Percentiles rank a stretch among this genome's conserved stretches.
These are phyloP conservation scores for Otatea glauca DNA, from an alignment of 176 grass and related monocot genomes.

Conservation along the genomic window DNA sequence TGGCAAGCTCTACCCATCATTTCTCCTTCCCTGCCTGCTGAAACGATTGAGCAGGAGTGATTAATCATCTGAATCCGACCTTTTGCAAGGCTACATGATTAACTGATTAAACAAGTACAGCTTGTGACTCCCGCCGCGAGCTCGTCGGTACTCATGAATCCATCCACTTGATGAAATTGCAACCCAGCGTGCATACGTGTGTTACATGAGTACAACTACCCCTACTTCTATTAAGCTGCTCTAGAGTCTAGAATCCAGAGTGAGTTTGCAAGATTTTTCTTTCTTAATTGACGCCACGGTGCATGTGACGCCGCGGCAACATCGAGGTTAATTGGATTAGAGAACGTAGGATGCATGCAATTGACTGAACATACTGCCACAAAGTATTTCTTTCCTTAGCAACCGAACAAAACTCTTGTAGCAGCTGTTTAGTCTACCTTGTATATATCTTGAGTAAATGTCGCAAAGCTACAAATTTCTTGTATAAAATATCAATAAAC, in stretches of 20 bases:
- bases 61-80: conserved; percentile 6
- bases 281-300: not conserved
- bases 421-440: not conserved
- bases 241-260: not conserved
- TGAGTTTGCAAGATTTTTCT: not conserved
- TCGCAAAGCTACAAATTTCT: too few species aligned
- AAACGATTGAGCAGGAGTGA: conserved; percentile 25
- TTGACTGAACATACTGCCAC: not conserved
- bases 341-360: conserved; percentile 18
- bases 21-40: conserved; percentile 10
- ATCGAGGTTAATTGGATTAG: conserved; percentile 26
- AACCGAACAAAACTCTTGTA: not conserved
- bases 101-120: conserved; percentile 28
- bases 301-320: conserved; percentile 40
- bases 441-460: too few species aligned
- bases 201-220: not conserved
- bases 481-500: too few species aligned
- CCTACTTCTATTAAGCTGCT: not conserved
- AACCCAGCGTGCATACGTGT: not conserved
- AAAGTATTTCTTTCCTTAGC: not conserved
- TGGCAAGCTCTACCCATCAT: too few species aligned
- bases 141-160: not conserved
- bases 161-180: not conserved
- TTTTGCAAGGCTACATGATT: not conserved
- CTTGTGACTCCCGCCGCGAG: not conserved